Base-by-base conservation (phyloP, 2,329 filamentous ascomycete genomes). In the Fusarium protoensiforme region DNA sequence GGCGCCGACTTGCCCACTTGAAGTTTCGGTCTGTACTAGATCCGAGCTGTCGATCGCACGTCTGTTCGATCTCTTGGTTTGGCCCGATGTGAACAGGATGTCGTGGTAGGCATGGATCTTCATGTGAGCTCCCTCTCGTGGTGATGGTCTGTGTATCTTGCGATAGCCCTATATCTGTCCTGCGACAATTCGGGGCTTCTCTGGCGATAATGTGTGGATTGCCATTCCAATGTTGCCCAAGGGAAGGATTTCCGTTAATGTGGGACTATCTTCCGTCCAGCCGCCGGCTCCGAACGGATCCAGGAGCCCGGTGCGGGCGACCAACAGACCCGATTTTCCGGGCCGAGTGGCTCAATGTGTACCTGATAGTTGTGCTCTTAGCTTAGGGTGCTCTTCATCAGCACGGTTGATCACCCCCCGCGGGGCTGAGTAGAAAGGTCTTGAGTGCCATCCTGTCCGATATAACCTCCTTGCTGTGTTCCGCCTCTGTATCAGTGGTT, bases 81-180 rank as follows among this genome's bases (percentile, higher is more conserved):
- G n/a, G 18, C 10, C 11, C 18, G 46, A n/a, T 53, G 48, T 53
- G 27, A 53, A 31, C 7, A 14, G 27, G 11, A 14, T 20, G 18
- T 20, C n/a, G 46, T 18, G 31, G 54, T 51, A 60, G 69, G 71
- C 67, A 72, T 72, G 69, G 69, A 72, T 74, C 71, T 61, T 43
- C 64, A 39, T 36, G n/a, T 63, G n/a, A 46, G n/a, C 27, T 36
- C 51, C 51, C 56, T 48, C 51, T 31, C 48, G 57, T 27, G 39
- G 24, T n/a, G n/a, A 27, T 60, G 39, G 36, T 39, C 18, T 43
- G 39, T 36, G 20, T n/a, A 46, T 46, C 51, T 35, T 27, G 18
- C 10, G 33, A 38, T 58, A 41, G 22, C n/a, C 24, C 18, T 35
- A 59, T n/a, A 33, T 46, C 62, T 29, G 24, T 7, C 9, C 51